A percentile compares a stretch with the other conserved stretches of the same genome.
Conservation (phyloP, 2,329 filamentous ascomycete species). For the Calonectria honghensis region DNA sequence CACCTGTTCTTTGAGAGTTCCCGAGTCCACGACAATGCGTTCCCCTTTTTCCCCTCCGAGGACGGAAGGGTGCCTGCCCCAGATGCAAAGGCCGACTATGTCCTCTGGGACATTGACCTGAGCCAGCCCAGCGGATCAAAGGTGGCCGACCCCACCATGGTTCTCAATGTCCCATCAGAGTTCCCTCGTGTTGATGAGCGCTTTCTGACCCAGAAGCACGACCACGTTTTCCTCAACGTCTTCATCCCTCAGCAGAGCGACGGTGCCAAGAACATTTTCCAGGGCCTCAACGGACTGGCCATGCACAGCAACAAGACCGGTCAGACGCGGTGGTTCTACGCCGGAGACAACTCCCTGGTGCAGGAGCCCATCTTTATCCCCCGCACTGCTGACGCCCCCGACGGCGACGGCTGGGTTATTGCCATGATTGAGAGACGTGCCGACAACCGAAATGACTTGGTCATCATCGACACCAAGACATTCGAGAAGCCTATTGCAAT, state of each 20-base stretch:
- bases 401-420: constrained; percentile 41
- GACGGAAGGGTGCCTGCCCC: constrained; percentile 32
- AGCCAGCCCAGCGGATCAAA: constrained; percentile 12
- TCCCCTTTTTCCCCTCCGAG: constrained; percentile 34
- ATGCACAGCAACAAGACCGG: constrained; percentile 40
- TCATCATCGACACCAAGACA: constrained; percentile 29
- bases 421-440: constrained; percentile 23
- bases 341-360: constrained; percentile 33
- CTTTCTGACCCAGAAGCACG: constrained; percentile 21
- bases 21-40: constrained; percentile 40
- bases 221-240: constrained; percentile 36
- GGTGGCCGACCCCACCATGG: constrained; percentile 12
- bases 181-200: constrained; percentile 40
- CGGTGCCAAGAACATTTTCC: constrained; percentile 32
- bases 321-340: constrained; percentile 29
- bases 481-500: constrained; percentile 41
- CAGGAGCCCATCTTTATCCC: constrained; percentile 45
- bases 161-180: constrained; percentile 33
- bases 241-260: constrained; percentile 30
- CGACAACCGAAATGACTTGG: constrained; percentile 39
- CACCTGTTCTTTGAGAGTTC: constrained; percentile 42
- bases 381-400: neutral
- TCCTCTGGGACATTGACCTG: constrained; percentile 45
- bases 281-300: constrained; percentile 27
- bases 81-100: constrained; percentile 41